Conservation (phyloP, 192 early-diverging fungal genomes). For the Umbelopsis vinacea region DNA sequence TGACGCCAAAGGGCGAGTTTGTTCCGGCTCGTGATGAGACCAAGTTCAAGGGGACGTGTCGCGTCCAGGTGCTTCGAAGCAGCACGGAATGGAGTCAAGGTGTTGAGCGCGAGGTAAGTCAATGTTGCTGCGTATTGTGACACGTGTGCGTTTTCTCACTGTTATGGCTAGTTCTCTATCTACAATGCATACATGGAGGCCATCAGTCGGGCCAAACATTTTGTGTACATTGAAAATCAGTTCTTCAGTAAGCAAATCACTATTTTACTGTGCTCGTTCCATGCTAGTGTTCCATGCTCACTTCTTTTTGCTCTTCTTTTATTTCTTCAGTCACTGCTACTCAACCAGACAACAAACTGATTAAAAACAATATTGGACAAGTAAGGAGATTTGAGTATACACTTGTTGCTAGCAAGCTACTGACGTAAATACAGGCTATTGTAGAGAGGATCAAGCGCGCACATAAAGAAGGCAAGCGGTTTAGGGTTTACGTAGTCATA, state of each 20-base stretch:
- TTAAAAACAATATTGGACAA: constrained; percentile 49
- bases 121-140: background rate
- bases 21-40: constrained; percentile 54
- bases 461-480: constrained; percentile 64
- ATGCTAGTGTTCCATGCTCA: background rate
- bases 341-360: constrained; percentile 44
- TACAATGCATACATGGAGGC: constrained; percentile 79
- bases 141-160: background rate
- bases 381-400: constrained; percentile 20
- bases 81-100: constrained; percentile 74
- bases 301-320: background rate
- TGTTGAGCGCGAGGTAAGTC: constrained; percentile 50
- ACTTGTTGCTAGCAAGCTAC: background rate
- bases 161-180: constrained; percentile 64
- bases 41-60: constrained; percentile 65
- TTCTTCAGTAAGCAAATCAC: constrained; percentile 74
- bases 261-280: background rate
- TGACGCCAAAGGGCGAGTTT: constrained; percentile 77
- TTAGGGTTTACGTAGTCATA: constrained; percentile 80
- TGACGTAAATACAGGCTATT: constrained; percentile 52
- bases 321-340: constrained; percentile 52
- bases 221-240: constrained; percentile 96
- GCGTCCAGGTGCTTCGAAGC: constrained; percentile 72
- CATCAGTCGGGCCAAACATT: constrained; percentile 80
- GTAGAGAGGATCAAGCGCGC: constrained; percentile 78